These are phyloP conservation scores for Debaryomyces castellii DNA, from an alignment of 805 yeast genomes.

Conservation along the genomic window DNA sequence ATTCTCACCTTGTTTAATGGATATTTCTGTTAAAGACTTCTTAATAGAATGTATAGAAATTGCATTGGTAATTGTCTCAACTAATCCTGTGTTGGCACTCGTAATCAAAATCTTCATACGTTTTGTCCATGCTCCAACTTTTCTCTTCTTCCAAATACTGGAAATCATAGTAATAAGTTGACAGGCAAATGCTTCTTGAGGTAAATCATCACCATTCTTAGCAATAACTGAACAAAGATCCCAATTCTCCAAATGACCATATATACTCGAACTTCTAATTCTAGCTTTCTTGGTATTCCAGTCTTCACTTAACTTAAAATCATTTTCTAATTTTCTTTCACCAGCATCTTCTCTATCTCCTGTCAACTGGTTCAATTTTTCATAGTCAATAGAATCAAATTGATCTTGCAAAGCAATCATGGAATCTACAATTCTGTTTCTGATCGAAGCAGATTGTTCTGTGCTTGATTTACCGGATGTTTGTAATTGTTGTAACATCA, in stretches of 20 bases:
- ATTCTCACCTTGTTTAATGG: slow-evolving; percentile 65
- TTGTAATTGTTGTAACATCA: slow-evolving; percentile 90
- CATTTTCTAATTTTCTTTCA: slow-evolving; percentile 88
- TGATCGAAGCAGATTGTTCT: slow-evolving; percentile 33
- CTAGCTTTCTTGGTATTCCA: slow-evolving; percentile 83
- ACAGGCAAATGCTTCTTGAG: slow-evolving; percentile 98
- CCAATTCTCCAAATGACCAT: slow-evolving; percentile 90
- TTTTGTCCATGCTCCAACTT: slow-evolving; percentile 85
- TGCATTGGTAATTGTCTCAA: slow-evolving; percentile 95
- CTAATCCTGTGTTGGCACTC: slow-evolving; percentile 86
- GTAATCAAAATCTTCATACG: slow-evolving; percentile 90
- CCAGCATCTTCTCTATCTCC: slow-evolving; percentile 57
- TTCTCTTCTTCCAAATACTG: slow-evolving; percentile 71
- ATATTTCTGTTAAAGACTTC: slow-evolving; percentile 79
- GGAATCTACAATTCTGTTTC: slow-evolving; percentile 26
- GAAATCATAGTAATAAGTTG: slow-evolving; percentile 88
- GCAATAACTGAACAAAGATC: slow-evolving; percentile 94
- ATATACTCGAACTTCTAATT: slow-evolving; percentile 73
- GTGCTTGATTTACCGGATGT: slow-evolving; percentile 59
- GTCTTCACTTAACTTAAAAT: slow-evolving; percentile 90
- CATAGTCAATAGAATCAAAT: slow-evolving; percentile 37
- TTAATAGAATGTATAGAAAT: slow-evolving; percentile 92
- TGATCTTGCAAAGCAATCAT: slow-evolving; percentile 40
- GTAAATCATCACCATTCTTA: slow-evolving; percentile 91
- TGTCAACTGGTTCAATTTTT: slow-evolving; percentile 48